Percentiles rank a stretch among this genome's conserved stretches.
These are phyloP conservation scores for Neonectria magnoliae DNA, from an alignment of 2,329 filamentous ascomycete species.

Conservation along the genomic window DNA sequence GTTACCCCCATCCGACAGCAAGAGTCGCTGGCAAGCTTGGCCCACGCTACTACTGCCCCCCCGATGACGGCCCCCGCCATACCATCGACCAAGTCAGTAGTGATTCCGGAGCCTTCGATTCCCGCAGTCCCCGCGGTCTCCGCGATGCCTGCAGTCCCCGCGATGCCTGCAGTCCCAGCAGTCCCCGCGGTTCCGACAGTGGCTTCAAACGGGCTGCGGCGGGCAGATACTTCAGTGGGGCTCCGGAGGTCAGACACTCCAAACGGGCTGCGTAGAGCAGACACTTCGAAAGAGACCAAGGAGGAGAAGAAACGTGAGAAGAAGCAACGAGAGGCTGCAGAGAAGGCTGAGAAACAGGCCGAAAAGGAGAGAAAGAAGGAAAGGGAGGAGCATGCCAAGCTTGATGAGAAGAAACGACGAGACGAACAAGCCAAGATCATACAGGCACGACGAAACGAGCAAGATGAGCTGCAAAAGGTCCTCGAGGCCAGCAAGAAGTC, in stretches of 20 bases:
- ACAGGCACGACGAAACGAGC: slow-evolving; percentile 64
- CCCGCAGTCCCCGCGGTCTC: slow-evolving; percentile 23
- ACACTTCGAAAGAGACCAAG: slow-evolving; percentile 52
- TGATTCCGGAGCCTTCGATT: slow-evolving; percentile 26
- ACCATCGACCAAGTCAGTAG: slow-evolving; percentile 30
- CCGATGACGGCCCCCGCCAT: slow-evolving; percentile 57
- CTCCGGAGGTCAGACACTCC: not conserved
- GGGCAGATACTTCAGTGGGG: not conserved
- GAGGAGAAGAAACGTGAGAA: slow-evolving; percentile 74
- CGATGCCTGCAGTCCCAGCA: not conserved
- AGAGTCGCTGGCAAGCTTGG: slow-evolving; percentile 66
- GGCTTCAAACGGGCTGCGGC: not conserved
- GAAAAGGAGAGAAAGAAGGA: slow-evolving; percentile 48
- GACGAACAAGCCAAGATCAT: slow-evolving; percentile 66
- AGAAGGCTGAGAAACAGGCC: slow-evolving; percentile 68
- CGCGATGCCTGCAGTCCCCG: not conserved
- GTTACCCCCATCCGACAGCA: slow-evolving; percentile 57
- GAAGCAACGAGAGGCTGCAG: slow-evolving; percentile 69
- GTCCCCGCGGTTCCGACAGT: slow-evolving; percentile 5
- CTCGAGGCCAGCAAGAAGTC: slow-evolving; percentile 73
- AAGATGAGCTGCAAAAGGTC: slow-evolving; percentile 69
- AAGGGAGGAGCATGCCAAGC: slow-evolving; percentile 55
- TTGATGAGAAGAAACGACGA: slow-evolving; percentile 52
- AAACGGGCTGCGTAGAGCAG: slow-evolving; percentile 37
- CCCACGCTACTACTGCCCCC: slow-evolving; percentile 74